phyloP scores from a whole-genome alignment of 306 rosid species.

The Vachellia pachyceras region DNA sequence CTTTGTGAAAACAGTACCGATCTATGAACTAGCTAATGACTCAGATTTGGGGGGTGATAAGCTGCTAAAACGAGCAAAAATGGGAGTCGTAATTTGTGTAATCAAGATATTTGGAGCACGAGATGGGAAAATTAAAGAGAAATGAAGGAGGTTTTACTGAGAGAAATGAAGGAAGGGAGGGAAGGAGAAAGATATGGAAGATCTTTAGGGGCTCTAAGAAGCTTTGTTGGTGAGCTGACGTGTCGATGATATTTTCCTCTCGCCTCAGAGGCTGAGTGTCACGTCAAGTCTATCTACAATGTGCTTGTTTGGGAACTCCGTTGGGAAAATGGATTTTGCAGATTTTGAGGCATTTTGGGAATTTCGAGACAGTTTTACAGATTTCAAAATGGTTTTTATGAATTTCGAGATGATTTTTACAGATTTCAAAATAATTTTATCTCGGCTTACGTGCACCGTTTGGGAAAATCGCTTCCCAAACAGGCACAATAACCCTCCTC shows the following conservation, averaged over 20 bases:
- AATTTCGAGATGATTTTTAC: too few species aligned
- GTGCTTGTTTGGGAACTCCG: too few species aligned
- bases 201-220: constrained; percentile 36
- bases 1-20: constrained; percentile 16
- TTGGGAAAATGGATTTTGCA: too few species aligned
- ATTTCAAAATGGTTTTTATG: too few species aligned
- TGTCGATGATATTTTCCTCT: constrained; percentile 49
- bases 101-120: constrained; percentile 2
- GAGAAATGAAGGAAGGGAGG: background rate
- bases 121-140: background rate
- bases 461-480: too few species aligned
- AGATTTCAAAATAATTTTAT: too few species aligned
- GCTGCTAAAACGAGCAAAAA: background rate
- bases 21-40: background rate
- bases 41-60: constrained; percentile 23
- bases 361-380: too few species aligned
- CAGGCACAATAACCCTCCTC: background rate
- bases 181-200: background rate
- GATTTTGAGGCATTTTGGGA: too few species aligned
- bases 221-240: constrained; percentile 33
- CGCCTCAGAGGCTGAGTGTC: constrained; percentile 30
- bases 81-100: background rate
- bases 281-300: constrained; percentile 41
- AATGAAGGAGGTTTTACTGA: constrained; percentile 23
- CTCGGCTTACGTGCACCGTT: too few species aligned